A percentile compares a stretch with the other conserved stretches of the same genome.
These are phyloP conservation scores for Myxozyma geophila DNA, from an alignment of 805 yeast species.

Conservation along the genomic window DNA sequence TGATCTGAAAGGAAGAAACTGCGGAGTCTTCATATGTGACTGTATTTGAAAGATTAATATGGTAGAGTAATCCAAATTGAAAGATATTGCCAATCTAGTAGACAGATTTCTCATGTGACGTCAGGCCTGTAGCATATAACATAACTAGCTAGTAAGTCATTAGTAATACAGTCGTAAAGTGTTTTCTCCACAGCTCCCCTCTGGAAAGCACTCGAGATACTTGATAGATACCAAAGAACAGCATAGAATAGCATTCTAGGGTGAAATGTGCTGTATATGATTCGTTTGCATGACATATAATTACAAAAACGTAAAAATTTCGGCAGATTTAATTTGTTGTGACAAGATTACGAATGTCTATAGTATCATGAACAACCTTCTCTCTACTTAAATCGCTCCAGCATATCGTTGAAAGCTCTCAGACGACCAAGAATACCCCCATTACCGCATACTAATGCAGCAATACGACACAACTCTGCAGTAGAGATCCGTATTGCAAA, in stretches of 20 bases:
- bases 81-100: too few species aligned
- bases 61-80: background rate
- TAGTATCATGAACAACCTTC: background rate
- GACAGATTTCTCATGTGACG: background rate
- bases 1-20: constrained; percentile 56
- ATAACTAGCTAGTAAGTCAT: too few species aligned
- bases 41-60: background rate
- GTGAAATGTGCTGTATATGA: too few species aligned
- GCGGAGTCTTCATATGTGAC: background rate
- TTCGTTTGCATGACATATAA: too few species aligned
- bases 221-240: too few species aligned
- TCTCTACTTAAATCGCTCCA: constrained; percentile 12
- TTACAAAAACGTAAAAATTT: background rate
- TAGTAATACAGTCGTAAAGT: too few species aligned
- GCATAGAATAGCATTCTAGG: too few species aligned
- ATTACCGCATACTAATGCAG: constrained; percentile 26
- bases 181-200: too few species aligned
- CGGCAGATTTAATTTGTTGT: background rate
- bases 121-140: too few species aligned
- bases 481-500: background rate
- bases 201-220: too few species aligned
- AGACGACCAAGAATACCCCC: constrained; percentile 26
- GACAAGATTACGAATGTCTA: background rate
- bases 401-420: constrained; percentile 19
- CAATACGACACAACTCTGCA: constrained; percentile 28